phyloP scores from a whole-genome alignment of 169 alveolate species.

The Neospora caninum region DNA sequence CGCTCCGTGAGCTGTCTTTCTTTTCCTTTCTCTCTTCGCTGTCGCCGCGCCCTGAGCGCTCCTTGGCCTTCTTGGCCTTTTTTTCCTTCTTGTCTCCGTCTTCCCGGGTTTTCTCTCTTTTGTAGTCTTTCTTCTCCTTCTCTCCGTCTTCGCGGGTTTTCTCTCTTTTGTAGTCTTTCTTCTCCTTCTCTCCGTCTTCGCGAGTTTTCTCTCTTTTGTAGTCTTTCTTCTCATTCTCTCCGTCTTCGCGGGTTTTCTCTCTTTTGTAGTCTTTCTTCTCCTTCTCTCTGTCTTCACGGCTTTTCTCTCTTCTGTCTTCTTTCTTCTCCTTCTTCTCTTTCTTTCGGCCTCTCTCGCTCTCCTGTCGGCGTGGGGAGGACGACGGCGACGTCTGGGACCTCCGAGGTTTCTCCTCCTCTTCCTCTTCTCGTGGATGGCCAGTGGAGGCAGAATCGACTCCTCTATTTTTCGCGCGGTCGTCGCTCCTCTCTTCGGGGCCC shows the following conservation, averaged over 20 bases:
- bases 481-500: background rate
- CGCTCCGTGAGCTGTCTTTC: background rate
- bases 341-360: background rate
- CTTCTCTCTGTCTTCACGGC: background rate
- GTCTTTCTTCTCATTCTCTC: background rate
- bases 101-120: background rate
- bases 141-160: background rate
- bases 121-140: background rate
- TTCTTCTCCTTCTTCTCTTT: slow-evolving; percentile 1
- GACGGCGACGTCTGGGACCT: background rate
- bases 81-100: background rate
- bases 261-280: background rate
- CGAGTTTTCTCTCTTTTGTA: background rate
- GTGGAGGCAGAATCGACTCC: background rate
- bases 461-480: background rate
- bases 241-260: background rate
- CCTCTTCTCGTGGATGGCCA: background rate
- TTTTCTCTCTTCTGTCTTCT: background rate
- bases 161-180: background rate
- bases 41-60: background rate
- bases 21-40: background rate
- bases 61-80: background rate
- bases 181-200: background rate
- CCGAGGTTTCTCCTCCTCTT: background rate
- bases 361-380: background rate